Base-by-base conservation (phyloP, 768 basidiomycete genomes). In the Pleurotus platypus region DNA sequence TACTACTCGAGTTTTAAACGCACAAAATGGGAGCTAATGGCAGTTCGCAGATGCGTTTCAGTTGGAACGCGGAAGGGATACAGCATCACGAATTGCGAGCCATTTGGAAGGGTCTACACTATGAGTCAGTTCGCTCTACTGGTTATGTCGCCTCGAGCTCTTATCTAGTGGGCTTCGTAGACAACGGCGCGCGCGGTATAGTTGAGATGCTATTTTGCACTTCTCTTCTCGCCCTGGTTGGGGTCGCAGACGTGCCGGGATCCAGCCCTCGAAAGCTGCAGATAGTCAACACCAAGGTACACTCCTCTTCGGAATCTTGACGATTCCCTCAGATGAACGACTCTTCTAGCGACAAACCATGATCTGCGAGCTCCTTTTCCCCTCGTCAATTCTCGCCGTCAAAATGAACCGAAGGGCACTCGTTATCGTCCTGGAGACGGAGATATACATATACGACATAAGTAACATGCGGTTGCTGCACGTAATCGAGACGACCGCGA, bases 201-300 rank as follows among this genome's bases (percentile, higher is more conserved):
- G 96, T 98, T 13, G 97, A 99, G 73, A 99, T 99, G 97, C 79
- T 99, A 58, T 99, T 99, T 77, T 98, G 95, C 75, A 99, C 97
- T 4, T 97, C 94, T 18, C 83, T 99, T 60, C 93, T 99, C 47
- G 97, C 97, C 0, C 81, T 99, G 30, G 97, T 98, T 18, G 97
- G 97, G 6, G 93, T 94, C 2, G 94, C 94, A 12, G 94, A 97
- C 74, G 89, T 93, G 47, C 91, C 94, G 1, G 82, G 87, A 54
- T 90, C 90, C 37, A 93, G 90, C 71, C 95, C 95, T 7, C 80
- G 97, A 18, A 92, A 96, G 66, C 75, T 99, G 51, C 95, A 97
- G 75, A 99, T 99, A 47, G 94, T 98, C 49, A 99, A 99, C 69
- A 99, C 97, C 13, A 99, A 99, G 82, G 95, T 93, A 53, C 43